Percentiles rank a stretch among this genome's conserved stretches.
These are phyloP conservation scores for Colletotrichum theobromicola DNA, from an alignment of 2,329 filamentous ascomycete species.

Conservation along the genomic window DNA sequence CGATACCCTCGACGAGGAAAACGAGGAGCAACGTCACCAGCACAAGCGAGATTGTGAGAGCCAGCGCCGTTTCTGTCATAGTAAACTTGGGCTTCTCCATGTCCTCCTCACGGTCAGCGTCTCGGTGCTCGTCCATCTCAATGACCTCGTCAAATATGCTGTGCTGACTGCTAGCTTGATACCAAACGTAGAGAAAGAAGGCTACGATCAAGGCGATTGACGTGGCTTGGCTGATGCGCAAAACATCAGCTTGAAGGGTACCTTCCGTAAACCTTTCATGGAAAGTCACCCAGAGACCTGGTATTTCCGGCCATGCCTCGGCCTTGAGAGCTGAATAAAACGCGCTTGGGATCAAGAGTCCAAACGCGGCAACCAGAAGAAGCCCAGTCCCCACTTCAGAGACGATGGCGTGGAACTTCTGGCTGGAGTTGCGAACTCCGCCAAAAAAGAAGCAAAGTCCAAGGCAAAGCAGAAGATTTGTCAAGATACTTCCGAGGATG, in stretches of 20 bases:
- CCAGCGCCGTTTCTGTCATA: conserved; percentile 66
- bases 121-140: conserved; percentile 50
- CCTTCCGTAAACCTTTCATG: conserved; percentile 34
- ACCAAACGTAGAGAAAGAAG: conserved; percentile 62
- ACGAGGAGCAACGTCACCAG: conserved; percentile 70
- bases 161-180: conserved; percentile 69
- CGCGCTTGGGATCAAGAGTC: conserved; percentile 37
- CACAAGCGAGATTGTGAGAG: conserved; percentile 59
- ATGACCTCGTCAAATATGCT: conserved; percentile 66
- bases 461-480: conserved; percentile 71
- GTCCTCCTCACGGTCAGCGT: conserved; percentile 64
- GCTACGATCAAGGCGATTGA: conserved; percentile 66
- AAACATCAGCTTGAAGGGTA: conserved; percentile 49
- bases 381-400: conserved; percentile 71
- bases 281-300: conserved; percentile 21
- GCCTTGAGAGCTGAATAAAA: conserved; percentile 40
- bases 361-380: conserved; percentile 62
- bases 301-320: conserved; percentile 26
- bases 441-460: conserved; percentile 72
- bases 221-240: conserved; percentile 67
- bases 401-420: conserved; percentile 69
- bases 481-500: conserved; percentile 72
- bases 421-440: conserved; percentile 62
- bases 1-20: conserved; percentile 70
- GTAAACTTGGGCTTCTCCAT: conserved; percentile 67